Evolutionary conservation across 345 rosid species (phyloP), one percentile per base, ranked within the genome.

Genomic region (Excoecaria agallocha): DNA sequence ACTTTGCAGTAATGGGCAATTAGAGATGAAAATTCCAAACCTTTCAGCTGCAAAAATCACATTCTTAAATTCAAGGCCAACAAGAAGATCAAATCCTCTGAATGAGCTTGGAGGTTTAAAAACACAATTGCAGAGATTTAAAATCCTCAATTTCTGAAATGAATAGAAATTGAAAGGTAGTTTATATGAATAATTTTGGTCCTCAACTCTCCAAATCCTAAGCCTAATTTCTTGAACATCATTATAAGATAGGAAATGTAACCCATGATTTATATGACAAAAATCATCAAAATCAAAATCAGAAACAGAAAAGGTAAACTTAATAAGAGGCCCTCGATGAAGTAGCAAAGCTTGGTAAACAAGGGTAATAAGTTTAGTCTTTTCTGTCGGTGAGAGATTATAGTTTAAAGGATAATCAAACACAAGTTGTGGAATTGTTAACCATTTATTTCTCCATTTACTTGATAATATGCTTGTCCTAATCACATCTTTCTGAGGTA

Each of bases 371-470:
- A 50, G 64, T 0, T 59, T 62, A 3, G 17, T 72, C 7, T 8
- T 22, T 17, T 30, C 48, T 20, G 58, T 5, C 16, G 6, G 13
- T 22, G 50, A 39, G 7, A 58, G 11, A 20, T 41, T 41, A 46
- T 49, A 50, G 15, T 16, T 11, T 48, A 10, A 25, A 10, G 48
- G 68, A 15, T 20, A 70, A 12, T 62, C 51, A 43, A 73, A 73
- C 4, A 64, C 30, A n/a, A 51, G 76, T n/a, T 73, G 60, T 19
- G 70, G 20, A 19, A 73, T 3, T n/a, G 55, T 30, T 2, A 49
- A 3, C 76, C 76, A 73, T 63, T 52, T 73, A 8, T 73, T 13
- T 25, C 69, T 51, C 76, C 76, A 73, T 73, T 19, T 73, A 11
- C 6, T 63, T 35, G 69, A 64, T 58, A 73, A 51, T 17, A 73